A percentile compares a stretch with the other conserved stretches of the same genome.
These are phyloP conservation scores for Diversispora epigaea DNA, from an alignment of 192 early-diverging fungal species.

Conservation along the genomic window DNA sequence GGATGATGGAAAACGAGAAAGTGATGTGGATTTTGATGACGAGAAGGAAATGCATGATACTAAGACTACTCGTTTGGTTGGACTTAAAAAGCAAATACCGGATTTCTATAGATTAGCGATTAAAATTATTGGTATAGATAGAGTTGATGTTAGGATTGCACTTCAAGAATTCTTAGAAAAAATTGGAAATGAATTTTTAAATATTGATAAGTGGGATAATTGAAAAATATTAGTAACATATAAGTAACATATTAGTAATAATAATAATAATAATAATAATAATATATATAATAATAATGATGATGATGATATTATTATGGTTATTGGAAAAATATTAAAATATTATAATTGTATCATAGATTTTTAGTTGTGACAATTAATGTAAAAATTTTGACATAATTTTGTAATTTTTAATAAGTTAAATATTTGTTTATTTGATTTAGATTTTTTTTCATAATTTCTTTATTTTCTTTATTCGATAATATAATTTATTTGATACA, in stretches of 20 bases:
- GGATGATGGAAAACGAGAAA: conserved; percentile 6
- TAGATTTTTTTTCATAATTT: too few species aligned
- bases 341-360: too few species aligned
- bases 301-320: too few species aligned
- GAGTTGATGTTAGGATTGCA: conserved; percentile 42
- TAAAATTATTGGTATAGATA: conserved; percentile 44
- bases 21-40: conserved; percentile 23
- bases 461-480: too few species aligned
- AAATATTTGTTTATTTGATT: too few species aligned
- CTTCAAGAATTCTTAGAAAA: conserved; percentile 49
- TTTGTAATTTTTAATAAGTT: too few species aligned
- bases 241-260: background rate
- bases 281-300: too few species aligned
- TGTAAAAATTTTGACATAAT: too few species aligned
- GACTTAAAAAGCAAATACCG: conserved; percentile 42
- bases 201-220: conserved; percentile 17
- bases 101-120: conserved; percentile 45
- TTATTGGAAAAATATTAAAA: too few species aligned
- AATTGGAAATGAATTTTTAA: conserved; percentile 36
- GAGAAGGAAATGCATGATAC: background rate
- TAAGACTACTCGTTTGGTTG: conserved; percentile 17
- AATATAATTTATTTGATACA: too few species aligned
- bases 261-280: too few species aligned
- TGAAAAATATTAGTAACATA: background rate
- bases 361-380: too few species aligned